These are phyloP conservation scores for Kwoniella europaea DNA, from an alignment of 768 basidiomycete genomes.

Conservation along the genomic window DNA sequence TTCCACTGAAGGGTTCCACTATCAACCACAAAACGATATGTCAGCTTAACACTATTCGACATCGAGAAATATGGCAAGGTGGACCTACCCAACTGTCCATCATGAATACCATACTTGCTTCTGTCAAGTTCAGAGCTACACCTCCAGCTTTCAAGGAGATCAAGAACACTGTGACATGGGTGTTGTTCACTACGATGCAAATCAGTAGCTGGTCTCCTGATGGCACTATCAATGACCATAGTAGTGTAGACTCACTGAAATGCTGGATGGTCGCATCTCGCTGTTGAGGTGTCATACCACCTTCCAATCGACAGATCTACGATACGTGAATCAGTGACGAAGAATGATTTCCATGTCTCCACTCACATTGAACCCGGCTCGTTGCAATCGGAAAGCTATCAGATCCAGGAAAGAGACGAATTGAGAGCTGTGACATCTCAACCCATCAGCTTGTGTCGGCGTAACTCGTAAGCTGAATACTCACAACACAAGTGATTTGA, in stretches of 20 bases:
- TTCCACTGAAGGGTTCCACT: conserved; percentile 90
- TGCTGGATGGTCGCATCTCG: conserved; percentile 92
- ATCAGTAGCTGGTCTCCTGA: conserved; percentile 13
- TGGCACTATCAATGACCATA: background rate
- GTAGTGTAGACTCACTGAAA: conserved; percentile 69
- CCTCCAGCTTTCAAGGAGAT: conserved; percentile 93
- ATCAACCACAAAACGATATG: conserved; percentile 4
- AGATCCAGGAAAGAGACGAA: conserved; percentile 67
- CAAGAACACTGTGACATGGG: conserved; percentile 95
- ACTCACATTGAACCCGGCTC: conserved; percentile 83
- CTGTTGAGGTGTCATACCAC: conserved; percentile 95
- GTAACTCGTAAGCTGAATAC: no score
- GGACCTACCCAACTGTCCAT: conserved; percentile 86
- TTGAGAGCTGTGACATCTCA: conserved; percentile 43
- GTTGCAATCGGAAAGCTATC: conserved; percentile 88
- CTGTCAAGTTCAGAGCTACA: conserved; percentile 60
- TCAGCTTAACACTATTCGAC: background rate
- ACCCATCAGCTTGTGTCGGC: conserved; percentile 1
- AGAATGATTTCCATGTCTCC: background rate
- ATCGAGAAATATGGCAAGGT: no score
- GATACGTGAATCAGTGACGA: conserved; percentile 15
- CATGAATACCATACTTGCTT: conserved; percentile 87
- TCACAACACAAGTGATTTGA: conserved; percentile 90
- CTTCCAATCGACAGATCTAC: conserved; percentile 90
- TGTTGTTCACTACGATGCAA: conserved; percentile 74